These are phyloP conservation scores for Trichoderma koningii DNA, from an alignment of 2,329 filamentous ascomycete species.

Conservation along the genomic window DNA sequence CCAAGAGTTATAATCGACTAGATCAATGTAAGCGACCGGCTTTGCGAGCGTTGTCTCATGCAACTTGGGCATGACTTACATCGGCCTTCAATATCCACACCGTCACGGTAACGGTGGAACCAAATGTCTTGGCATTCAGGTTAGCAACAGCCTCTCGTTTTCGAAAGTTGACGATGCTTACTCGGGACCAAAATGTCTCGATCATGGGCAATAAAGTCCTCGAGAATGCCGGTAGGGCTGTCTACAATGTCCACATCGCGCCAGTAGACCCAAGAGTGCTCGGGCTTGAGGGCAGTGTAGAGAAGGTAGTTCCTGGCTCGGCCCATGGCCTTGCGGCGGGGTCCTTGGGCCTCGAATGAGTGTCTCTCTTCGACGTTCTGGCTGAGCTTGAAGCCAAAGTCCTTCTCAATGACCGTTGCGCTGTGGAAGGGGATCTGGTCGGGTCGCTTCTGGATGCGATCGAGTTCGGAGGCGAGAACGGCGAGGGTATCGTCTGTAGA, in stretches of 20 bases:
- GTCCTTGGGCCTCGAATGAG: constrained; percentile 82
- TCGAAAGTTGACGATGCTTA: constrained; percentile 53
- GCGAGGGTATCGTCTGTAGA: constrained; percentile 88
- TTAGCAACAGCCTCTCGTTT: constrained; percentile 7
- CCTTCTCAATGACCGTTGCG: constrained; percentile 83
- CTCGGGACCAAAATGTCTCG: constrained; percentile 92
- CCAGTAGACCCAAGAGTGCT: constrained; percentile 99
- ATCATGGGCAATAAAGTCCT: constrained; percentile 94
- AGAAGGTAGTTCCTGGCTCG: constrained; percentile 91
- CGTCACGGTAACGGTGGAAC: constrained; percentile 87
- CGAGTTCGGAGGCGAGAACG: constrained; percentile 80
- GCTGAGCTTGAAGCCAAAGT: constrained; percentile 75
- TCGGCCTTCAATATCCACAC: constrained; percentile 87
- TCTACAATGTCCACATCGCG: constrained; percentile 95
- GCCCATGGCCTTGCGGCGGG: constrained; percentile 86
- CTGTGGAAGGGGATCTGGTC: constrained; percentile 85
- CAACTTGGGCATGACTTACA: constrained; percentile 61
- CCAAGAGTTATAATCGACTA: constrained; percentile 99
- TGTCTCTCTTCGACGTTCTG: constrained; percentile 84
- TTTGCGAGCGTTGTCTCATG: neutral
- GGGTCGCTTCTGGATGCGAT: constrained; percentile 79
- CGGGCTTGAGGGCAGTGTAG: constrained; percentile 78
- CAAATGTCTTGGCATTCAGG: constrained; percentile 70
- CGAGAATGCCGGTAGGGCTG: constrained; percentile 81
- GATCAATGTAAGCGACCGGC: constrained; percentile 14